phyloP scores from a whole-genome alignment of 2,329 filamentous ascomycete species.

The Colletotrichum musae region DNA sequence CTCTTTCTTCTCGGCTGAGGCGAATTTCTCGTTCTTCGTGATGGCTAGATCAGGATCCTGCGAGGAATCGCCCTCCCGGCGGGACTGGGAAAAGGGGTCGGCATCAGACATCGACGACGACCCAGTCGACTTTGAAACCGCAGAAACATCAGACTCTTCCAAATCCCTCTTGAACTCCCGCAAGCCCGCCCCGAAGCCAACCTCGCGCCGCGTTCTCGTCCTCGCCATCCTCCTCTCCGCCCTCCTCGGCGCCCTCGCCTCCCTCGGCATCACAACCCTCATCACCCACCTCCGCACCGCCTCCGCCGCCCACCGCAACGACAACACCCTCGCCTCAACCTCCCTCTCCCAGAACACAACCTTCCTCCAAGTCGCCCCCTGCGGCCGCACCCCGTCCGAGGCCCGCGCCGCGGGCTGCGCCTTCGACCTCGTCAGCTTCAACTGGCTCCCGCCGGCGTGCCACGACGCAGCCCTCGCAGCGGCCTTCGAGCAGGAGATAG shows the following conservation, averaged over 20 bases:
- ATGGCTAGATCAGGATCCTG: not conserved
- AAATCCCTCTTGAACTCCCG: not conserved
- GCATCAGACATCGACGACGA: not conserved
- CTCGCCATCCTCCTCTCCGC: not conserved
- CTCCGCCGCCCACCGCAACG: slow-evolving; percentile 24
- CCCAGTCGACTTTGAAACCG: not conserved
- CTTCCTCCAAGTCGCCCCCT: slow-evolving; percentile 27
- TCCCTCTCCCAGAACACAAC: not conserved
- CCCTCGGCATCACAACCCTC: slow-evolving; percentile 1
- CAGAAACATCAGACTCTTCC: not conserved
- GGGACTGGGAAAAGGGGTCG: not conserved
- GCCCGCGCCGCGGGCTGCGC: slow-evolving; percentile 32
- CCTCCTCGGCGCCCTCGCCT: slow-evolving; percentile 10
- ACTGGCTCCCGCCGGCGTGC: slow-evolving; percentile 37
- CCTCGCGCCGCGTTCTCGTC: not conserved
- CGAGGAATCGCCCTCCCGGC: not conserved
- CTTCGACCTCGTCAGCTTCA: slow-evolving; percentile 36
- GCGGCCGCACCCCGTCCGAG: slow-evolving; percentile 26
- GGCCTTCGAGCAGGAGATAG: slow-evolving; percentile 24
- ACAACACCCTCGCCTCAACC: slow-evolving; percentile 33
- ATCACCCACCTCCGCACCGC: not conserved
- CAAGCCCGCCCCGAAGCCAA: not conserved
- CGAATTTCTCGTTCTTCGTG: too few relatives aligned
- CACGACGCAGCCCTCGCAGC: slow-evolving; percentile 29
- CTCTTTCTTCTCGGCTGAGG: not conserved